phyloP scores from a whole-genome alignment of 2,329 filamentous ascomycete species.

The Zymoseptoria brevis region DNA sequence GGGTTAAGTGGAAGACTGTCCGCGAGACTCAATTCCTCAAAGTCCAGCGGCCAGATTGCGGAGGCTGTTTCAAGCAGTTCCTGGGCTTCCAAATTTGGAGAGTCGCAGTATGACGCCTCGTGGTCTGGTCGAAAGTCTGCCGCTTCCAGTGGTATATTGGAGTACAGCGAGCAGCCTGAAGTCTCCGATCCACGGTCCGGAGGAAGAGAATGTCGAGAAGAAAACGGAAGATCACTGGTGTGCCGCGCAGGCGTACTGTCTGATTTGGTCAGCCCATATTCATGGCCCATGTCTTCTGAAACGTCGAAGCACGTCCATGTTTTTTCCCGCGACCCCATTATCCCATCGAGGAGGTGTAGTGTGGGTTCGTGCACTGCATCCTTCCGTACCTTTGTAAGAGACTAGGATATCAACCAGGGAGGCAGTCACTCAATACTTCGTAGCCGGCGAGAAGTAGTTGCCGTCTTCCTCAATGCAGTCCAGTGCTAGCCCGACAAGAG shows the following conservation, averaged over 20 bases:
- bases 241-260: background rate
- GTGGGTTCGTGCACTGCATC: background rate
- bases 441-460: background rate
- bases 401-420: background rate
- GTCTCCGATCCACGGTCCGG: background rate
- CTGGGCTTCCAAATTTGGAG: background rate
- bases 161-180: background rate
- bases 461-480: background rate
- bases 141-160: conserved; percentile 1
- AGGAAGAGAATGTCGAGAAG: background rate
- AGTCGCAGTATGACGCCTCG: background rate
- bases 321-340: background rate
- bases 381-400: background rate
- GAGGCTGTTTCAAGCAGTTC: background rate
- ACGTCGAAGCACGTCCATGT: background rate
- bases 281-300: background rate
- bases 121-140: conserved; percentile 5
- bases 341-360: background rate
- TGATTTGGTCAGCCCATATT: background rate
- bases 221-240: background rate
- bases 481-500: background rate
- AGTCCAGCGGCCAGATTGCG: background rate
- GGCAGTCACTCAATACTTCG: background rate
- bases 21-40: background rate
- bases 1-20: background rate